Base-by-base conservation (phyloP, 345 rosid genomes). In the Garcia nutans region DNA sequence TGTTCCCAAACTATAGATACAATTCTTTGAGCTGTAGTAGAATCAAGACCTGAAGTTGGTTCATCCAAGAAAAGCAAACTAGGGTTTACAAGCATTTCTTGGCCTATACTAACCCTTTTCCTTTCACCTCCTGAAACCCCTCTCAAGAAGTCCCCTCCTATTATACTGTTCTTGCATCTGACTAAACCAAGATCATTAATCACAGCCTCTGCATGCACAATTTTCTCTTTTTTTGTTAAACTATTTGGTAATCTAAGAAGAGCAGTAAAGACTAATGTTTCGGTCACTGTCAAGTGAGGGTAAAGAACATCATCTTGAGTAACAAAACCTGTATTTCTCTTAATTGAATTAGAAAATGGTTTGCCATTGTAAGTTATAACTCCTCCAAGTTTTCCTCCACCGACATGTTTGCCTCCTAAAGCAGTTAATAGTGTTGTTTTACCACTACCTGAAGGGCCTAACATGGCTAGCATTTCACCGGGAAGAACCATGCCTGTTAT, bases 101-200 rank as follows among this genome's bases (percentile, higher is more conserved):
- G 92, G 1, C 87, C 92, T 17, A 83, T 90, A 42, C 92, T 87
- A 49, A 86, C 85, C 80, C 91, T 65, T 74, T 88, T 90, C 42
- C 85, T 75, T 67, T 90, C 92, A 28, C 92, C 94, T 6, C 92
- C 90, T 0, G 94, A 90, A 20, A 90, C 66, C 0, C 94, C 94
- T 55, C 86, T 82, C n/a, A 76, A 3, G 49, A 84, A 64, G 2
- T 65, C 67, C 41, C 84, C 88, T 17, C 89, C 90, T 0, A 90
- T 75, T 20, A 88, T 74, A 72, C 72, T 81, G 56, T 82, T 63
- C 64, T 77, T 85, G 82, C 94, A 88, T 55, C 59, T 74, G 15
- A 81, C 75, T n/a, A 90, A 60, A 7, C 88, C 90, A 0, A 90
- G 82, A 63, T 84, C 83, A 47, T 23, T 44, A 5, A 87, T 77